Percentiles rank a stretch among this genome's conserved stretches.
Conservation (phyloP, 257 asterid species). For the Przewalskia tangutica region DNA sequence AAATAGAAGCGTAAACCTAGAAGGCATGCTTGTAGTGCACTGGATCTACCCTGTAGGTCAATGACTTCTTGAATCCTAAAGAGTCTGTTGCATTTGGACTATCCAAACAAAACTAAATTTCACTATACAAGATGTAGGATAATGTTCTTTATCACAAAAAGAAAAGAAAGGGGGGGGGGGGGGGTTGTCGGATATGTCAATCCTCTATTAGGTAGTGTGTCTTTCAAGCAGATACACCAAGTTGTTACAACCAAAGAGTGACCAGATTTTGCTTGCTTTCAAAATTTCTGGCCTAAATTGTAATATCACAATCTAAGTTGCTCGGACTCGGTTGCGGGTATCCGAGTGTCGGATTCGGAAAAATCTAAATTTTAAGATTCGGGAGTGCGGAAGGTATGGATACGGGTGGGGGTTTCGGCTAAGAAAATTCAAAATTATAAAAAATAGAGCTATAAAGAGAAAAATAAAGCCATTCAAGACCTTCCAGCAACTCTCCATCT, state of each 20-base stretch:
- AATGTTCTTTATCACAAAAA: neutral
- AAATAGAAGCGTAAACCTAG: neutral
- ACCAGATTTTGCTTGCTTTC: neutral
- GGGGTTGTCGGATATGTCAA: neutral
- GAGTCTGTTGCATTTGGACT: neutral
- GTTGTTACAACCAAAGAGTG: neutral
- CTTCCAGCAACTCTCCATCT: too few relatives aligned
- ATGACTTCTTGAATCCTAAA: neutral
- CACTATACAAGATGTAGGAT: neutral
- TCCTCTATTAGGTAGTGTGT: neutral
- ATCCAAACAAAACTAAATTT: neutral
- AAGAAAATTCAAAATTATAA: too few relatives aligned
- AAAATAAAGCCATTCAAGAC: too few relatives aligned
- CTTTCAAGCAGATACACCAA: neutral
- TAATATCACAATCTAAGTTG: neutral
- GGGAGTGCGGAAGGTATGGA: too few relatives aligned
- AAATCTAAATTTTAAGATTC: too few relatives aligned
- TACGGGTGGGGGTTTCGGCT: too few relatives aligned
- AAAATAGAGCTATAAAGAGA: too few relatives aligned
- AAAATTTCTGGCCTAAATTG: neutral
- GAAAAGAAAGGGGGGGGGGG: too few relatives aligned
- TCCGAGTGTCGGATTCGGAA: too few relatives aligned
- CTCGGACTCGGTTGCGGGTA: too few relatives aligned
- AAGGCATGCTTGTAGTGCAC: neutral
- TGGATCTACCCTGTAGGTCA: neutral